Base-by-base conservation (phyloP, 306 rosid genomes). In the Quercus dentata region DNA sequence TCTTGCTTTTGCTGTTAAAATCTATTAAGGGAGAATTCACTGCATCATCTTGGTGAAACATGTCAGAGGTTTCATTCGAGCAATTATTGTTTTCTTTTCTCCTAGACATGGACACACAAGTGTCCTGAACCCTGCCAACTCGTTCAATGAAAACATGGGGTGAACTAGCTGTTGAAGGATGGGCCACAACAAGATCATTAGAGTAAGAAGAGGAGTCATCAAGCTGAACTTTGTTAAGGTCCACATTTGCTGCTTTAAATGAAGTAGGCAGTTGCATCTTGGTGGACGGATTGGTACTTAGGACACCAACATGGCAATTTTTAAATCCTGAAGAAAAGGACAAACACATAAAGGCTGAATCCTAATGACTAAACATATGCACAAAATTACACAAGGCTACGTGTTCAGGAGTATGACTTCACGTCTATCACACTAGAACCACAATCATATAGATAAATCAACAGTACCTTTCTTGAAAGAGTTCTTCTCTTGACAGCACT, bases 141-240 rank as follows among this genome's bases (percentile, higher is more conserved):
- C 58, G 62, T 44, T 78, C 80, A 17, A 72, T 52, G 78, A 81
- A 77, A 78, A 71, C 77, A 63, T 56, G 80, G 2, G 77, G 55
- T 49, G 83, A 83, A 56, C 78, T 85, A 27, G 89, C 78, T 52
- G 87, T 79, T 61, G 89, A 83, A 83, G 80, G 84, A 75, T 52
- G 82, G 41, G 76, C 64, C 54, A 61, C 57, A 17, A 71, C 30
- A 56, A 74, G 84, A 78, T 84, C 90, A 79, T 82, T 82, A n/a
- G 91, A 86, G 83, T 79, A 31, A 81, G 85, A 79, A 57, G 86
- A 83, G 17, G 87, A 78, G 49, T 76, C 86, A 76, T 76, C 87
- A 44, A 61, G 73, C n/a, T 69, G 85, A 78, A 76, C 84, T 86
- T 84, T 86, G 76, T 86, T 90, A 51, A 90, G 91, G 86, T 88